A percentile compares a stretch with the other conserved stretches of the same genome.
These are phyloP conservation scores for Fomitopsis serialis DNA, from an alignment of 768 basidiomycete genomes.

Conservation along the genomic window DNA sequence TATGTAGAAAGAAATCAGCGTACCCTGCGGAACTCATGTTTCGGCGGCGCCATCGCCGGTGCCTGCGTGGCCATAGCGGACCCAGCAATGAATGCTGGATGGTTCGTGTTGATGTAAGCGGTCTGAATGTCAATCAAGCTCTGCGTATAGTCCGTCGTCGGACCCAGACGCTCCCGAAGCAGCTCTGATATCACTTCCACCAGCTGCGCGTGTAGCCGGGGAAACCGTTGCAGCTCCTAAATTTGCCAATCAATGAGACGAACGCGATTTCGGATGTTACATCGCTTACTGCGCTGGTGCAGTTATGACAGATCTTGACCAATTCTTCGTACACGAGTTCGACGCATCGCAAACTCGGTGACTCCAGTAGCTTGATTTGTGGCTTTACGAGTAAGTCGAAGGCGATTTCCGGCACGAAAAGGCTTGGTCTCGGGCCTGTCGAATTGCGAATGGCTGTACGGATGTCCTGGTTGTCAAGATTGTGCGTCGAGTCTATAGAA, in stretches of 20 bases:
- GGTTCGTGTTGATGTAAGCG: slow-evolving; percentile 99
- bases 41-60: slow-evolving; percentile 34
- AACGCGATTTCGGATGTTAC: not conserved
- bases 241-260: not conserved
- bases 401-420: slow-evolving; percentile 96
- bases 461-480: slow-evolving; percentile 91
- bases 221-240: slow-evolving; percentile 95
- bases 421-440: slow-evolving; percentile 90
- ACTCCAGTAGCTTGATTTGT: slow-evolving; percentile 93
- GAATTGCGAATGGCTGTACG: slow-evolving; percentile 98
- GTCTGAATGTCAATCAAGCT: slow-evolving; percentile 96
- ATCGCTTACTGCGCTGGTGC: slow-evolving; percentile 73
- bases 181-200: slow-evolving; percentile 97
- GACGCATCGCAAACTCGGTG: slow-evolving; percentile 92
- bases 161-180: slow-evolving; percentile 89
- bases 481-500: slow-evolving; percentile 85
- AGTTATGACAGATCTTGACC: slow-evolving; percentile 99
- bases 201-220: slow-evolving; percentile 84
- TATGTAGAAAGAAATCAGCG: slow-evolving; percentile 20
- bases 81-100: slow-evolving; percentile 87
- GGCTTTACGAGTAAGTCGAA: slow-evolving; percentile 97
- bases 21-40: slow-evolving; percentile 49
- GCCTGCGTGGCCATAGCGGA: slow-evolving; percentile 60
- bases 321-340: slow-evolving; percentile 98
- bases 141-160: slow-evolving; percentile 94